Percentiles rank a stretch among this genome's conserved stretches.
These are phyloP conservation scores for Rhynchosporium graminicola DNA, from an alignment of 2,329 filamentous ascomycete genomes.

Conservation along the genomic window DNA sequence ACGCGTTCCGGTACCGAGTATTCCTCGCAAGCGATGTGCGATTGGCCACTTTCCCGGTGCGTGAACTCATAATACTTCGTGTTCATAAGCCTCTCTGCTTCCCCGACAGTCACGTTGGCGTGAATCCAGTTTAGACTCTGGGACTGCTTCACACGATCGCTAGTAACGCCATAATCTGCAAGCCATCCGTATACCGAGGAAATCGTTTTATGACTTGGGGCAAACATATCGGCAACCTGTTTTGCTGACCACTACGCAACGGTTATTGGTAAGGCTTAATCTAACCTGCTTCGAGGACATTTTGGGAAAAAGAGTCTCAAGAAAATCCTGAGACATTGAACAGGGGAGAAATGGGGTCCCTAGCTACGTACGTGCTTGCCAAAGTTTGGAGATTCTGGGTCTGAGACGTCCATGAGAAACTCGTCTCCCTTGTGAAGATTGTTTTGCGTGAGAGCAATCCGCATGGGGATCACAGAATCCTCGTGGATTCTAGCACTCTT, in stretches of 20 bases:
- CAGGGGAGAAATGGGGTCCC: too few species aligned
- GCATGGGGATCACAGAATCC: conserved; percentile 28
- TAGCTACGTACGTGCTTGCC: conserved; percentile 36
- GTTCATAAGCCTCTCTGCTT: conserved; percentile 54
- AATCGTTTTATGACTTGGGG: conserved; percentile 47
- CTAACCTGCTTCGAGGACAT: too few species aligned
- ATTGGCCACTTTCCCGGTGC: conserved; percentile 27
- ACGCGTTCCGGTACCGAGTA: conserved; percentile 24
- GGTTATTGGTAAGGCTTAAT: too few species aligned
- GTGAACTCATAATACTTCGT: conserved; percentile 46
- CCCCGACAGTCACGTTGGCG: conserved; percentile 40
- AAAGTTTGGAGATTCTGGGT: conserved; percentile 41
- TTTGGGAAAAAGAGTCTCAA: too few species aligned
- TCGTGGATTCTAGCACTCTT: conserved; percentile 22
- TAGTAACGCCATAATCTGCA: conserved; percentile 50
- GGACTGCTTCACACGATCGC: conserved; percentile 50
- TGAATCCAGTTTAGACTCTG: conserved; percentile 35
- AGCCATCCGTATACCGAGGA: conserved; percentile 50
- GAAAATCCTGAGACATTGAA: too few species aligned
- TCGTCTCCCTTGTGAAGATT: conserved; percentile 48
- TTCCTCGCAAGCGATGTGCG: conserved; percentile 26
- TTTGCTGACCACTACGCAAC: conserved; percentile 29
- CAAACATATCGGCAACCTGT: conserved; percentile 40
- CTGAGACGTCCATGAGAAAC: conserved; percentile 45
- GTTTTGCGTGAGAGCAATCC: conserved; percentile 47